Evolutionary conservation across 1,284 basidiomycete species (phyloP), one percentile per base, ranked within the genome.

Genomic region (Heterobasidion irregulare): DNA sequence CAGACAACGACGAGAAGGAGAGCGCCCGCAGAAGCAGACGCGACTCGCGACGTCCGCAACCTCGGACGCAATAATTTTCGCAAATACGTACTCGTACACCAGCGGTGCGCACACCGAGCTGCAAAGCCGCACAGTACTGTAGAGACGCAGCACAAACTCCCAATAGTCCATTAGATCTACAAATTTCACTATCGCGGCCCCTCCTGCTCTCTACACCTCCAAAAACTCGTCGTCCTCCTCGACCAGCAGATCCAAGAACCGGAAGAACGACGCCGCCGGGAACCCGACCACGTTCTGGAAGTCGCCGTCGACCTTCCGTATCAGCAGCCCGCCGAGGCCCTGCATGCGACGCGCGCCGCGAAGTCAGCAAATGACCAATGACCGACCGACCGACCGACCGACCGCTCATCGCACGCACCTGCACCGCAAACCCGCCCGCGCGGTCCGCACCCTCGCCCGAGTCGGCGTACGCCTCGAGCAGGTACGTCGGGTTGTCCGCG

Each of bases 351-450:
- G 45, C 15, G 32, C 8, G 19, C 3, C 8, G 10, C 9, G 7
- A 2, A 53, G 46, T 16, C 18, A 18, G 12, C 18, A 33, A 13
- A 9, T 5, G 13, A 48, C 13, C 16, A 36, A 26, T 10, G 47
- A 55, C n/a, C 15, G 47, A 55, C n/a, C n/a, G 38, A 1, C 5
- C 10, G n/a, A 41, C n/a, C 38, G 26, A 4, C 26, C 26, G 26
- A 26, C 26, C 26, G 26, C 26, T 32, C 18, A 19, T 45, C 15
- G 8, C 18, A 59, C 62, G 46, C 61, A 92, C 92, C 78, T 98
- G 96, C 49, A 96, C 86, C 2, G 94, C 94, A 67, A 98, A 98
- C 0, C 96, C 96, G 4, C 95, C 96, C 0, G 95, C 95, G 18
- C 94, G 80, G 65, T 97, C 93, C 49, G 88, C 68, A 0, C 96